Base-by-base conservation (phyloP, 192 early-diverging fungal species). In the Coemansia sp. region DNA sequence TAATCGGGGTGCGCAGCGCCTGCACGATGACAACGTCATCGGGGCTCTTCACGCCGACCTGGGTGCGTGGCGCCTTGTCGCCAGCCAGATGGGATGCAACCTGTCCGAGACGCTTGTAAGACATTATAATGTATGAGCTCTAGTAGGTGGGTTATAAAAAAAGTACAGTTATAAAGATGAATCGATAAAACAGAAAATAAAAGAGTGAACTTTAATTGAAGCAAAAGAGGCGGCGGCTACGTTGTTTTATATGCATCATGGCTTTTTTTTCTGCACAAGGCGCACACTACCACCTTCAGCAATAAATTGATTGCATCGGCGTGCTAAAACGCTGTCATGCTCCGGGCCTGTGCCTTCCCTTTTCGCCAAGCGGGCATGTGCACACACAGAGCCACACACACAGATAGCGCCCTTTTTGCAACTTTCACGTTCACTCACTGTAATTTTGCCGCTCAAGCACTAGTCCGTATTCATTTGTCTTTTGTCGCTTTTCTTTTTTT, bases 1-100 rank as follows among this genome's bases (percentile, higher is more conserved):
- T 91, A 50, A 96, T 91, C 30, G 94, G 87, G 10, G 93, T 92
- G 65, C 94, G 93, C 64, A 93, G 83, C 25, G 96, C 96, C 65
- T 89, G 81, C 61, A 96, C 92, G 61, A 98, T 94, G 17, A 98
- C 94, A 5, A 98, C 87, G 75, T 98, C 96, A 63, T 98, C 92
- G 54, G 91, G 90, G 63, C 78, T 85, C 85, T 94, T 91, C 75
- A 84, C 81, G 74, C 87, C 87, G 25, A 89, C 63, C 69, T 85
- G 82, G 45, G 86, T 87, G 74, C 69, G 74, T 11, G 75, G 72
- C 16, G 78, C 67, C 49, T 72, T 71, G 69, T 48, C 58, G 56
- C 75, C 75, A 56, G 61, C 48, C 40, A 84, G 62, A 73, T 84
- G 83, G 56, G 74, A 82, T n/a, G 79, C 71, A 4, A 82, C 71